phyloP scores from a whole-genome alignment of 768 basidiomycete species.

The Lactifluus volemus region DNA sequence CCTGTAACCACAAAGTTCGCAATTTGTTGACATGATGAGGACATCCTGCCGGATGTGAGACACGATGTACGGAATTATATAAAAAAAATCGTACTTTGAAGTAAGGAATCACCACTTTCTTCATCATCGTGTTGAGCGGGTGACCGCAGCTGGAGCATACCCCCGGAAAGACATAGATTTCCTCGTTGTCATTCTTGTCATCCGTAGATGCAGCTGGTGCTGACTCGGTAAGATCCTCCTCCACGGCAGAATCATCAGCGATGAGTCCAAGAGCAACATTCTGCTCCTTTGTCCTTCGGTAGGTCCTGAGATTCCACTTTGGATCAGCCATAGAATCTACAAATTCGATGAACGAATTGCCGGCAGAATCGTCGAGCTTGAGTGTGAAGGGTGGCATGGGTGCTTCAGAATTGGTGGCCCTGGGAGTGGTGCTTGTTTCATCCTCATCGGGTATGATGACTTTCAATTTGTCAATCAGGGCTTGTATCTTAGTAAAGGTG shows the following conservation, averaged over 20 bases:
- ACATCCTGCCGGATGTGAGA: slow-evolving; percentile 55
- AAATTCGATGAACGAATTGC: slow-evolving; percentile 96
- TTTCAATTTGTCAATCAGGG: slow-evolving; percentile 56
- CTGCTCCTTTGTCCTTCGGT: slow-evolving; percentile 70
- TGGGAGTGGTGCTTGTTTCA: slow-evolving; percentile 28
- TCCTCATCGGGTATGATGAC: slow-evolving; percentile 53
- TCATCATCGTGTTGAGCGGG: slow-evolving; percentile 81
- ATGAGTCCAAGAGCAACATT: slow-evolving; percentile 73
- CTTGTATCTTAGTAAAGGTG: slow-evolving; percentile 65
- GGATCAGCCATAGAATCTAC: slow-evolving; percentile 79
- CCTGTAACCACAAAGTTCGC: slow-evolving; percentile 88
- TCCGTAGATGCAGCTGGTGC: slow-evolving; percentile 22
- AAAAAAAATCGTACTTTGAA: slow-evolving; percentile 57
- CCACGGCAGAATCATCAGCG: slow-evolving; percentile 31
- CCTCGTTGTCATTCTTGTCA: slow-evolving; percentile 50
- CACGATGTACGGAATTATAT: background rate
- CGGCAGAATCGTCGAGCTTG: slow-evolving; percentile 85
- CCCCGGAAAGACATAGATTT: slow-evolving; percentile 83
- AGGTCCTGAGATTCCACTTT: slow-evolving; percentile 84
- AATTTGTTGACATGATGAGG: slow-evolving; percentile 97
- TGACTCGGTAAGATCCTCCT: slow-evolving; percentile 17
- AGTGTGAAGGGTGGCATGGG: slow-evolving; percentile 72
- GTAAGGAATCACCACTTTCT: slow-evolving; percentile 93
- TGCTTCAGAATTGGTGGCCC: slow-evolving; percentile 33
- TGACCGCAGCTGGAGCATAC: slow-evolving; percentile 85